These are phyloP conservation scores for Wickerhamiella brachini DNA, from an alignment of 805 yeast genomes.

Conservation along the genomic window DNA sequence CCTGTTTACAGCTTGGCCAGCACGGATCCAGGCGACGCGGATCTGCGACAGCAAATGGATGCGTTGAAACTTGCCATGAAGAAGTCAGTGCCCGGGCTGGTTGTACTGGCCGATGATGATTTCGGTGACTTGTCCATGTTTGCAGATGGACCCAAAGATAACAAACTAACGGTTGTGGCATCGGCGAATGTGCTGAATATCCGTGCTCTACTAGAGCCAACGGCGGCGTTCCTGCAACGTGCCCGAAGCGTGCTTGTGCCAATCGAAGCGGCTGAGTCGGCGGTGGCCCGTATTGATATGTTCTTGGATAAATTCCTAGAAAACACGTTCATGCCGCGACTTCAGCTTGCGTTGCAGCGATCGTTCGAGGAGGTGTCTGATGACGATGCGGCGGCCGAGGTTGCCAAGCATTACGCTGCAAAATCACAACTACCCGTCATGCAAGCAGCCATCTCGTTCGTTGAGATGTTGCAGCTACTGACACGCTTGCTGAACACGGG, in stretches of 20 bases:
- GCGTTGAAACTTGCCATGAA: conserved; percentile 27
- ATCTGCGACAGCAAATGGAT: not conserved
- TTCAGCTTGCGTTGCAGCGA: conserved; percentile 40
- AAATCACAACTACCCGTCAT: conserved; percentile 23
- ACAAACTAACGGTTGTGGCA: conserved; percentile 15
- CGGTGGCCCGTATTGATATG: conserved; percentile 26
- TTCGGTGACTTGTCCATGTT: conserved; percentile 21
- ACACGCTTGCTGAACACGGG: conserved; percentile 49
- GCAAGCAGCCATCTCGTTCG: conserved; percentile 34
- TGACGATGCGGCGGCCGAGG: conserved; percentile 27
- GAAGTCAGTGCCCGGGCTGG: conserved; percentile 62
- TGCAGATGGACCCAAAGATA: conserved; percentile 14
- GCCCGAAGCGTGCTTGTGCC: conserved; percentile 30
- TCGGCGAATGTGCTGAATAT: conserved; percentile 61
- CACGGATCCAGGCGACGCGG: not conserved
- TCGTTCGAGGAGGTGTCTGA: conserved; percentile 38
- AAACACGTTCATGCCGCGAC: conserved; percentile 45
- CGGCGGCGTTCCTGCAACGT: conserved; percentile 54
- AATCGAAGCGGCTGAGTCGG: conserved; percentile 4
- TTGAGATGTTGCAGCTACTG: conserved; percentile 33
- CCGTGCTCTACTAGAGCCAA: conserved; percentile 62
- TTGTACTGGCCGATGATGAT: conserved; percentile 25
- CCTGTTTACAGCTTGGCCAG: not conserved
- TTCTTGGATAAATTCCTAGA: conserved; percentile 54
- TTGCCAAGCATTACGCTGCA: conserved; percentile 20